phyloP scores from a whole-genome alignment of 495 filamentous ascomycete species.

The Aspergillus bridgeri region DNA sequence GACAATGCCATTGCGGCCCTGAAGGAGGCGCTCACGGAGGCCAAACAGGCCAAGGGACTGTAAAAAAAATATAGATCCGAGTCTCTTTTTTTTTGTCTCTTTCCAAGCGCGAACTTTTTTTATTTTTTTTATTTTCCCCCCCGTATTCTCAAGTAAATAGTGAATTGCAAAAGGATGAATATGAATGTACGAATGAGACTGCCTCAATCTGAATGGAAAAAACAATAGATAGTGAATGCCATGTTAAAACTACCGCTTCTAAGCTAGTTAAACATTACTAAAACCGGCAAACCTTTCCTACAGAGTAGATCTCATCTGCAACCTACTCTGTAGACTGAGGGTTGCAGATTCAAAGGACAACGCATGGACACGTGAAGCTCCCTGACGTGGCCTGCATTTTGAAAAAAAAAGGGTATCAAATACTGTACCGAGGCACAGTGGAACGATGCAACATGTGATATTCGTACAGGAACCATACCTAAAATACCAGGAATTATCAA shows the following conservation, averaged over 20 bases:
- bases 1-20: conserved; percentile 76
- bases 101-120: background rate
- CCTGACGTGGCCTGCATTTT: background rate
- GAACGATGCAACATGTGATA: background rate
- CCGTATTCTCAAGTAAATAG: background rate
- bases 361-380: background rate
- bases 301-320: too few relatives aligned
- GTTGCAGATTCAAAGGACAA: too few relatives aligned
- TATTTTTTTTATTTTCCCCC: too few relatives aligned
- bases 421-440: background rate
- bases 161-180: background rate
- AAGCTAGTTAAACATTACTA: too few relatives aligned
- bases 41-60: conserved; percentile 49
- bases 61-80: conserved; percentile 18
- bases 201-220: background rate
- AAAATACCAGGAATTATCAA: background rate
- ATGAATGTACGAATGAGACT: background rate
- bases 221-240: background rate
- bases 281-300: too few relatives aligned
- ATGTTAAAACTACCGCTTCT: too few relatives aligned
- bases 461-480: background rate
- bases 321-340: too few relatives aligned
- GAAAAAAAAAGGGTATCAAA: background rate
- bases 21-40: conserved; percentile 69
- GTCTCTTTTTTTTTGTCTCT: background rate